Base-by-base conservation (phyloP, 2,329 filamentous ascomycete genomes). In the Diaporthe ampelina region DNA sequence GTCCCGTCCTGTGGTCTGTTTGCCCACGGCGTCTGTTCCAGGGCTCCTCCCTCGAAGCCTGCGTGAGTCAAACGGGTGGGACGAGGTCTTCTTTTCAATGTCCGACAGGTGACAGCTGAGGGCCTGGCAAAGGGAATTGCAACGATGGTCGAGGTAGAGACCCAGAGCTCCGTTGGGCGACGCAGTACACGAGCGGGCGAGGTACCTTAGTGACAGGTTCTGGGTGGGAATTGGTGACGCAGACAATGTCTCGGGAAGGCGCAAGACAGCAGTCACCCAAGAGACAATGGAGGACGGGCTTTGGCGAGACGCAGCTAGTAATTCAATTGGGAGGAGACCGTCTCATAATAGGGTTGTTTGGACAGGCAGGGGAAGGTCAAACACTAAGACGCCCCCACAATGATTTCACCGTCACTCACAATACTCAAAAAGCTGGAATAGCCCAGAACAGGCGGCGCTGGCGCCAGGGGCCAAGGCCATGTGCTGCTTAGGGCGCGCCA, bases 221-320 rank as follows among this genome's bases (percentile, higher is more conserved):
- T 32, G 57, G 21, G 29, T 17, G 57, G 40, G 43, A 63, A 21
- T 50, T 35, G 57, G 57, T 68, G 58, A 43, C 58, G 58, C 58
- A 58, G 70, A 24, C 72, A 40, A 43, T 74, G 73, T 74, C 73
- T 74, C 73, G 73, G 73, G 50, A 75, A 35, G 71, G 65, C 65
- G 35, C 65, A 65, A 75, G 70, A 75, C 74, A 70, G 48, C 40
- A 58, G 37, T 70, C 57, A 43, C 29, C n/a, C 40, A 29, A 63
- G 29, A 40, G 32, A 71, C 56, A 61, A 35, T 67, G 35, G 40
- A 52, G 35, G 45, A 54, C 29, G 8, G 26, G n/a, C 37, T 73
- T 70, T 75, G 73, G 73, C 63, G 73, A 75, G 61, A 32, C 69
- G 69, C 57, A 61, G 58, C 69, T 24, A 37, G 35, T 19, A 19